A percentile compares a stretch with the other conserved stretches of the same genome.
Evolutionary conservation across 495 filamentous ascomycete genomes (phyloP).

Genomic region (Trichoderma gamsii): DNA sequence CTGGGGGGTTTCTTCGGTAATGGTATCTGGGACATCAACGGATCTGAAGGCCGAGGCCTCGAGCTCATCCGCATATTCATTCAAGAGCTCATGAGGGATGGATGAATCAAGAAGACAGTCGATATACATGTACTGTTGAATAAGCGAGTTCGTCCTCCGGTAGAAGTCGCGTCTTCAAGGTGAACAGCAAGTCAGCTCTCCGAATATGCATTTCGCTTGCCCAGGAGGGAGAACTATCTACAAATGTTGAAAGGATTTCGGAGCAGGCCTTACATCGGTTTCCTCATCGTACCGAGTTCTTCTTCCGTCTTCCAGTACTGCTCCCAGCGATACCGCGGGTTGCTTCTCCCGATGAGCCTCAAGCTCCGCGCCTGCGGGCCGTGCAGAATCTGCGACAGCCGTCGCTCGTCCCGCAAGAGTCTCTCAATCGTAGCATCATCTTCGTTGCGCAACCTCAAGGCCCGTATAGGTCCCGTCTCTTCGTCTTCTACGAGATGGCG

Average conservation of each 20-base stretch:
- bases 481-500: constrained; percentile 23
- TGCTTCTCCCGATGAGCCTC: constrained; percentile 70
- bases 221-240: not conserved
- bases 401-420: constrained; percentile 40
- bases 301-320: constrained; percentile 66
- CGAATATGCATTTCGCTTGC: not conserved
- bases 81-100: constrained; percentile 74
- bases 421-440: constrained; percentile 32
- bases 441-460: constrained; percentile 16
- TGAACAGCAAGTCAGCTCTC: not conserved
- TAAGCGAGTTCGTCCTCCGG: constrained; percentile 71
- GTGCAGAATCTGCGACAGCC: constrained; percentile 48
- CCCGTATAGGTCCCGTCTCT: constrained; percentile 19
- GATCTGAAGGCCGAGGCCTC: constrained; percentile 32
- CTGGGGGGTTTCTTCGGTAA: constrained; percentile 40
- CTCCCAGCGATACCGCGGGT: constrained; percentile 70
- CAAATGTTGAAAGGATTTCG: not conserved
- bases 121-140: constrained; percentile 86
- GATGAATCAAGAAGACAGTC: constrained; percentile 87
- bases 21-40: constrained; percentile 52
- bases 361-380: constrained; percentile 70
- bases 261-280: constrained; percentile 45
- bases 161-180: constrained; percentile 64
- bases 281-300: constrained; percentile 57
- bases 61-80: constrained; percentile 66